Base-by-base conservation (phyloP, 805 yeast genomes). In the Ogataea ganodermae region DNA sequence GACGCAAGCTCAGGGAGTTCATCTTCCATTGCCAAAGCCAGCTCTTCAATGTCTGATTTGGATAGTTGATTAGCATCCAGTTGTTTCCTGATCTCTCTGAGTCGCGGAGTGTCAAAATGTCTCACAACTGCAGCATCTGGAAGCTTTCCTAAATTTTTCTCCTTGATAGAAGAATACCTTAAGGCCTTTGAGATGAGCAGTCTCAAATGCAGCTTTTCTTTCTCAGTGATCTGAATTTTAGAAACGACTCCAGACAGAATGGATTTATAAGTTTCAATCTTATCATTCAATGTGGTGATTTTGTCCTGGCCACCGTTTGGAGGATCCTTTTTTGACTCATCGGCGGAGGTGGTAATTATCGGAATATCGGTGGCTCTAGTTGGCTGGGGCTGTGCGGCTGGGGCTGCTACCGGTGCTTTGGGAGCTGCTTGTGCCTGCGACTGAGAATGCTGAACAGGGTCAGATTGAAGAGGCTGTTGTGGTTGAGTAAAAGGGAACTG, bases 1-100 rank as follows among this genome's bases (percentile, higher is more conserved):
- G 92, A 83, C 22, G 96, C 82, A 44, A 94, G 73, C 61, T 89
- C 96, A 1, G 97, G 96, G 49, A 94, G 75, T 66, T 94, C 97
- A 50, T 81, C 85, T 50, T 87, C 69, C 91, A 92, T 88, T 4
- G 89, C 86, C 44, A 89, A 62, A 6, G 95, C 89, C 31, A 89
- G 69, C 52, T 83, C 90, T 63, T 91, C 97, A 37, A 89, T 75
- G 53, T 89, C 96, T 10, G 74, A 63, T 48, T 75, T 78, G 2
- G 83, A 55, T 52, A 81, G 62, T 8, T 63, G 58, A 42, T 81
- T 79, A 7, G 75, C 67, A 62, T 86, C 91, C 46, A 87, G 72
- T 24, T 73, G 70, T 65, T 92, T 91, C 48, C 98, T 77, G 48
- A 90, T 75, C 60, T 94, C 99, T 46, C 98, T 75, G 47, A 92